phyloP scores from a whole-genome alignment of 345 rosid species.

The Lagerstroemia speciosa region DNA sequence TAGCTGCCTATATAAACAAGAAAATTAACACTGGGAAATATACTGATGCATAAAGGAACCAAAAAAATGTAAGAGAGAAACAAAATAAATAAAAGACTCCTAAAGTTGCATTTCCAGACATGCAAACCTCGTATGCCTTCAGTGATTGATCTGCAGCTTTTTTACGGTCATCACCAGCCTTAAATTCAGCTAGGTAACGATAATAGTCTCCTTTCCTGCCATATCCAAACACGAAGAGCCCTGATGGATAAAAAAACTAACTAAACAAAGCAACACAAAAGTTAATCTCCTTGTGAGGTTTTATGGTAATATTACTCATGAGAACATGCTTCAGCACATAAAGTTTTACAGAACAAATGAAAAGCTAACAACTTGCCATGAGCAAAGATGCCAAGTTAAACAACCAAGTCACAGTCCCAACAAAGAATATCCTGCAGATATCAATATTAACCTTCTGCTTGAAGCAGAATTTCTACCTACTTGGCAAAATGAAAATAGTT shows the following conservation, averaged over 20 bases:
- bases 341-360: neutral
- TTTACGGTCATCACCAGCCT: conserved; percentile 31
- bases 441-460: too few species aligned
- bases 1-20: conserved; percentile 32
- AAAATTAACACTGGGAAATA: neutral
- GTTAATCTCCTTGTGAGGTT: neutral
- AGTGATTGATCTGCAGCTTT: conserved; percentile 50
- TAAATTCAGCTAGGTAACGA: conserved; percentile 49
- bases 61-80: neutral
- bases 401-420: too few species aligned
- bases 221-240: neutral
- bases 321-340: neutral
- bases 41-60: neutral
- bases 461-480: too few species aligned
- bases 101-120: neutral
- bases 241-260: neutral
- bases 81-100: neutral
- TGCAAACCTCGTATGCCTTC: conserved; percentile 49
- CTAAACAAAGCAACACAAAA: neutral
- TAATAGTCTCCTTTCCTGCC: conserved; percentile 53
- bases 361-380: too few species aligned
- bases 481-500: too few species aligned
- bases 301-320: neutral
- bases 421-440: too few species aligned
- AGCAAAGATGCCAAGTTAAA: too few species aligned